Evolutionary conservation across 225 moss, liverwort and hornwort genomes (phyloP), one percentile per base, ranked within the genome.

Genomic region (Marchantia polymorpha): DNA sequence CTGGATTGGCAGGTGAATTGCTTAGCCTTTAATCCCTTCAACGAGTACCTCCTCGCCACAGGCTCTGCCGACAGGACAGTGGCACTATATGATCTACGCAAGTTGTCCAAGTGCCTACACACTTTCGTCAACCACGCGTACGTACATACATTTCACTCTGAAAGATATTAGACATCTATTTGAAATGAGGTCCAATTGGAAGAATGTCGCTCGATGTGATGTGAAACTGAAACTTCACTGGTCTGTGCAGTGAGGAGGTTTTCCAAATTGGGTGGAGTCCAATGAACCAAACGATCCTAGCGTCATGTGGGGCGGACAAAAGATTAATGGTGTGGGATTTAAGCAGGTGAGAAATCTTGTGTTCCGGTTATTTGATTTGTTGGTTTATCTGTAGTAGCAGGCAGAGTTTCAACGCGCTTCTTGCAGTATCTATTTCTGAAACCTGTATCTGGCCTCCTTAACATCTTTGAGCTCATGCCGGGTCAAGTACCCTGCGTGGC

Each of bases 231-330:
- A 12, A 17, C 27, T 46, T 12, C 22, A 47, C 26, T 23, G 22
- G 23, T 54, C 29, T 74, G n/a, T 63, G 68, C 91, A 93, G 92
- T 75, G 91, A 92, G 87, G 92, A 92, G 85, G 94, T 94, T 7
- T 91, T 94, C 19, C 94, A 91, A 79, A 92, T 94, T 75, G 94
- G 90, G 72, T 94, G 94, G 94, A 92, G 89, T 86, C 92, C 94
- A 8, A 91, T 89, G 75, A 90, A 94, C 71, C 92, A 94, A 76
- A 91, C 90, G 26, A 90, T 94, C 51, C 82, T 94, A 22, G 94
- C 94, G 23, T 94, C 94, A 23, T 94, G 94, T 72, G 92, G 94
- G 72, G 92, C 91, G 30, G 94, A 94, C 70, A 90, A 91, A 59
- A 91, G 94, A 79, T 88, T 92, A 15, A 94, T 94, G 92, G 91